A percentile compares a stretch with the other conserved stretches of the same genome.
phyloP scores from a whole-genome alignment of 345 rosid genomes.

The Gossypium turneri region DNA sequence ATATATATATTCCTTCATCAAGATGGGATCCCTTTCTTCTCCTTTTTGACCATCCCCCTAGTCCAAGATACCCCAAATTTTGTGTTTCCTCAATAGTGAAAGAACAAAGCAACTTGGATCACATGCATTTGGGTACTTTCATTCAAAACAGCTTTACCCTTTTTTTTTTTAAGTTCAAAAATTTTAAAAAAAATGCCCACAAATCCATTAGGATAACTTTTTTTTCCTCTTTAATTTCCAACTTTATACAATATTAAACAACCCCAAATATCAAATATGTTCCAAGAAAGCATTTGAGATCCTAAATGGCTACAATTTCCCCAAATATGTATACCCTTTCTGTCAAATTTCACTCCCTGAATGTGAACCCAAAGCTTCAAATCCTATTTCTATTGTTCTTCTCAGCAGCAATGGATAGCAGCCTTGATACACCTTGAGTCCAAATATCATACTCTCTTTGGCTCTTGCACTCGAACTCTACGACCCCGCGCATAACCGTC shows the following conservation, averaged over 20 bases:
- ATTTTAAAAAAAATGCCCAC: slow-evolving; percentile 7
- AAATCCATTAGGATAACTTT: slow-evolving; percentile 19
- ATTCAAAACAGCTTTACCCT: slow-evolving; percentile 17
- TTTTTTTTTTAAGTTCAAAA: slow-evolving; percentile 21
- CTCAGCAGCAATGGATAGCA: slow-evolving; percentile 61
- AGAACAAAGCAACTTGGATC: slow-evolving; percentile 17
- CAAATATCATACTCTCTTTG: slow-evolving; percentile 83
- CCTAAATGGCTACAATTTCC: not conserved
- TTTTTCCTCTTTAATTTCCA: slow-evolving; percentile 2
- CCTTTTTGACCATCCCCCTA: slow-evolving; percentile 37
- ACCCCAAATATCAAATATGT: slow-evolving; percentile 3
- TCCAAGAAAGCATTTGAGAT: slow-evolving; percentile 3
- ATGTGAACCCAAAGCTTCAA: slow-evolving; percentile 29
- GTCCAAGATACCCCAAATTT: slow-evolving; percentile 32
- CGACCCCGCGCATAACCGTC: slow-evolving; percentile 51
- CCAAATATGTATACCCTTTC: slow-evolving; percentile 2
- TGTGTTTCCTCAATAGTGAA: slow-evolving; percentile 19
- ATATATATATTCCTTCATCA: not conserved
- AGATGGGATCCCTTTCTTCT: slow-evolving; percentile 20
- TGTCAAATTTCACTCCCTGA: not conserved
- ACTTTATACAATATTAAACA: slow-evolving; percentile 22
- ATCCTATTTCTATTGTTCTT: slow-evolving; percentile 47
- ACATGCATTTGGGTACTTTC: slow-evolving; percentile 24
- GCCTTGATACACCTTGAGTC: slow-evolving; percentile 92
- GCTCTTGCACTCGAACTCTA: slow-evolving; percentile 76